Base-by-base conservation (phyloP, 352 stramenopile species). In the Phytophthora idaei region DNA sequence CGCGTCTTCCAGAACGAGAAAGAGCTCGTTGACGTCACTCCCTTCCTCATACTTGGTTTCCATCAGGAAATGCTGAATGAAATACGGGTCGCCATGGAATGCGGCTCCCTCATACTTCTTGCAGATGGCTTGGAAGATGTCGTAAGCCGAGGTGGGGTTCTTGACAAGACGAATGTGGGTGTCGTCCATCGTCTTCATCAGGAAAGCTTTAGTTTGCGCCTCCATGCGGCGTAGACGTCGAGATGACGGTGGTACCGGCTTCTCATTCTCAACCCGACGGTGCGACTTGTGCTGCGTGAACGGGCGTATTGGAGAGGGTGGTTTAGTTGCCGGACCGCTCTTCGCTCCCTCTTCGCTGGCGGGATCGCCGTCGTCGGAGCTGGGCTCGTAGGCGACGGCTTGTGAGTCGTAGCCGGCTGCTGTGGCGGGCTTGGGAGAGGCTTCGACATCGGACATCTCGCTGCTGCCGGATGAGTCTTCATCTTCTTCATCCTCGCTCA, bases 121-220 rank as follows among this genome's bases (percentile, higher is more conserved):
- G 28, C 54, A 61, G 39, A 61, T 52, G 28, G 12, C 10, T 29
- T 21, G 8, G 41, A 61, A 51, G 27, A 54, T n/a, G 32, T 65
- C 55, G 32, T 70, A 70, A 1, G 62, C 27, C 1, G 54, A 46
- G 10, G 27, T 49, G 8, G 61, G 31, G 32, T 62, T 62, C 42
- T 67, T 62, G 7, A 67, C 49, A 0, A 61, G 56, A 42, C 36
- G 48, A 5, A 62, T 58, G 45, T 65, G 55, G 0, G 55, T 65
- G 48, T 71, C 47, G 14, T 66, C 56, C 48, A 42, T 42, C 11
- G 36, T 42, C 36, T 42, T 42, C 12, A 42, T 42, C 36, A 42
- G 36, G 36, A 42, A 67, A 0, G 50, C 21, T 45, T 67, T 67
- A 4, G 57, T 67, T 6, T 60, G 4, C 0, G 57, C 57, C 37